These are phyloP conservation scores for Rutidosis leptorrhynchoides DNA, from an alignment of 129 eudicot genomes.

Conservation along the genomic window DNA sequence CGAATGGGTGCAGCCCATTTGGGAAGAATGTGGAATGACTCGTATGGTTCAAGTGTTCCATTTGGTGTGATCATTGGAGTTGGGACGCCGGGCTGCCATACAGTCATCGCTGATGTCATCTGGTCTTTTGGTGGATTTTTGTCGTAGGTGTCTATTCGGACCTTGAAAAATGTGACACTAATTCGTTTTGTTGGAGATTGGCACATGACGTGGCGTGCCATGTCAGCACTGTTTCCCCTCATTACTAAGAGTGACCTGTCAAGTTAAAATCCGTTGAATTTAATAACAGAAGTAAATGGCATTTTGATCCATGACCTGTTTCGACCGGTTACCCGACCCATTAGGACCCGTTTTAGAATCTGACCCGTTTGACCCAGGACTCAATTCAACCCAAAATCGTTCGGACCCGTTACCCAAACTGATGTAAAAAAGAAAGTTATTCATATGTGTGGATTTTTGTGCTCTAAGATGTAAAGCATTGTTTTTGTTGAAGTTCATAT, in stretches of 20 bases:
- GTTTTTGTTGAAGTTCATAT: not conserved
- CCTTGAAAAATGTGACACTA: slow-evolving; percentile 74
- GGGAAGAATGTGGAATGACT: slow-evolving; percentile 52
- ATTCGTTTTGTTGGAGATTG: slow-evolving; percentile 67
- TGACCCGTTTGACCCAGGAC: too few species aligned
- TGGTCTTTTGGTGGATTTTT: slow-evolving; percentile 35
- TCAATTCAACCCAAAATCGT: too few species aligned
- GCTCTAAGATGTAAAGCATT: not conserved
- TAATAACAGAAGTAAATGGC: too few species aligned
- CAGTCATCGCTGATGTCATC: slow-evolving; percentile 52
- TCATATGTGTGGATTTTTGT: not conserved
- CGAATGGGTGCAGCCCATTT: slow-evolving; percentile 68
- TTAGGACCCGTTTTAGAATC: too few species aligned
- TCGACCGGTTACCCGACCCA: too few species aligned
- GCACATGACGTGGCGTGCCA: slow-evolving; percentile 89
- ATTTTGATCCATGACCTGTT: too few species aligned
- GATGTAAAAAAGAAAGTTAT: too few species aligned
- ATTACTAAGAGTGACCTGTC: slow-evolving; percentile 75
- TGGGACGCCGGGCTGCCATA: slow-evolving; percentile 80
- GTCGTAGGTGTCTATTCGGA: slow-evolving; percentile 44
- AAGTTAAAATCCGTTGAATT: too few species aligned
- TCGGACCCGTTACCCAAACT: too few species aligned
- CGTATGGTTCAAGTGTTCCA: slow-evolving; percentile 42
- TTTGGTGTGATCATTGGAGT: slow-evolving; percentile 41
- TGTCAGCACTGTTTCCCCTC: slow-evolving; percentile 88